Conservation (phyloP, 2,329 filamentous ascomycete species). For the Teratosphaeria zuluensis region DNA sequence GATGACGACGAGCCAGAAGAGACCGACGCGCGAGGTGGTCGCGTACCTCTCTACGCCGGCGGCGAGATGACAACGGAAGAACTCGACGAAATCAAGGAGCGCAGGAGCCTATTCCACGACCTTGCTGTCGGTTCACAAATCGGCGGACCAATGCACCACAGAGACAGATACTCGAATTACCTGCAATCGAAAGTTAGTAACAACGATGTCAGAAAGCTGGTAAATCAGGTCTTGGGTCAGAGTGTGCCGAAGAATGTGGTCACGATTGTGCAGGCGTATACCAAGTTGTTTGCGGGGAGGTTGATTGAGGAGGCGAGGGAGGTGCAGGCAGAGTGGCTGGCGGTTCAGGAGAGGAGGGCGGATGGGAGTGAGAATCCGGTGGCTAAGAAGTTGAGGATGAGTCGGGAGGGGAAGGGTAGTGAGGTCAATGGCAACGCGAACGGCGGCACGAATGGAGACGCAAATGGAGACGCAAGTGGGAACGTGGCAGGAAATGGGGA, state of each 20-base stretch:
- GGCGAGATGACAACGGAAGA: constrained; percentile 13
- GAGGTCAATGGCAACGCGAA: constrained; percentile 8
- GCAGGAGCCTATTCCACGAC: constrained; percentile 15
- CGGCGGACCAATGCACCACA: constrained; percentile 16
- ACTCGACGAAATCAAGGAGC: constrained; percentile 14
- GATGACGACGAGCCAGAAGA: constrained; percentile 48
- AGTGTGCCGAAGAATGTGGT: constrained; percentile 65
- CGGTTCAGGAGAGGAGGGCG: constrained; percentile 42
- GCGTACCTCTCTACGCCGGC: constrained; percentile 29
- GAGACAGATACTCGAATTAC: constrained; percentile 61
- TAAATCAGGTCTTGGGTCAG: constrained; percentile 73
- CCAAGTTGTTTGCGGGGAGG: constrained; percentile 68
- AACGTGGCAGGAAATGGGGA: constrained; percentile 11
- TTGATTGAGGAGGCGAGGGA: constrained; percentile 62
- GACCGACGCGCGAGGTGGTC: constrained; percentile 40
- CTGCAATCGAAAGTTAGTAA: constrained; percentile 59
- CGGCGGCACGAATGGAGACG: constrained; percentile 1
- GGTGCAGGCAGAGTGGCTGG: constrained; percentile 63
- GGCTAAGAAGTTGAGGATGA: constrained; percentile 14
- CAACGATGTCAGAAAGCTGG: constrained; percentile 61
- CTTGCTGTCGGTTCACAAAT: constrained; percentile 52
- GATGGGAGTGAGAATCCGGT: constrained; percentile 40
- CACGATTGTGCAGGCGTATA: constrained; percentile 64
- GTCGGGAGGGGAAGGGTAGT: constrained; percentile 4
- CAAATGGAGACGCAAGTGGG: constrained; percentile 1